Evolutionary conservation across 75 land plant genomes (phyloP).

Genomic region (Gnetum montanum): DNA sequence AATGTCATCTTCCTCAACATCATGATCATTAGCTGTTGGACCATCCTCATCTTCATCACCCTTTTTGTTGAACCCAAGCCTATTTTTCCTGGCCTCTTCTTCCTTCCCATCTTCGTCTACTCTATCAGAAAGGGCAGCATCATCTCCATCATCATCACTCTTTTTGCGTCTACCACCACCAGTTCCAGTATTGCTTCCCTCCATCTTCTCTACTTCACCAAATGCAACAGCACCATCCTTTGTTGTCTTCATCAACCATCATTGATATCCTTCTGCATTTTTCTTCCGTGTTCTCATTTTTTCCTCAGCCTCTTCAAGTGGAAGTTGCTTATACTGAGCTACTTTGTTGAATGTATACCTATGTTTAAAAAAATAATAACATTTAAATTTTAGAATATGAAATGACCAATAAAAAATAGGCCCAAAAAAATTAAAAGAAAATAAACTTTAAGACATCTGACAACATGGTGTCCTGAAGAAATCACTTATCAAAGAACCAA

Average conservation of each 20-base stretch:
- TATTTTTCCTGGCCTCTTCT: constrained; percentile 64
- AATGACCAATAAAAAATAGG: too few species aligned
- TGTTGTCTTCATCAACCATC: constrained; percentile 99
- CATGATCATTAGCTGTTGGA: constrained; percentile 50
- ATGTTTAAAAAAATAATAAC: neutral
- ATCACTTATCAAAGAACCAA: neutral
- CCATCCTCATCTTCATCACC: constrained; percentile 79
- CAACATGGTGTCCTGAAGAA: neutral
- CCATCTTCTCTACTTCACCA: constrained; percentile 65
- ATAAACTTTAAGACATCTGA: neutral
- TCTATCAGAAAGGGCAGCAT: constrained; percentile 41
- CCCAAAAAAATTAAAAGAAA: neutral
- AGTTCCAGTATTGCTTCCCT: constrained; percentile 15
- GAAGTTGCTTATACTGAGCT: constrained; percentile 96
- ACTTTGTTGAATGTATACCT: constrained; percentile 96
- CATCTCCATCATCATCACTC: constrained; percentile 56
- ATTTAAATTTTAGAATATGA: too few species aligned
- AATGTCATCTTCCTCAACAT: constrained; percentile 80
- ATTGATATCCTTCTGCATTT: constrained; percentile 89
- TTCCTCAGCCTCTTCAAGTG: constrained; percentile 98
- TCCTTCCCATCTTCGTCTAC: constrained; percentile 92
- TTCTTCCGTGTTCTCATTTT: constrained; percentile 89
- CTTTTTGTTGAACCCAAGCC: constrained; percentile 65
- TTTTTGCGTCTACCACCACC: constrained; percentile 34
- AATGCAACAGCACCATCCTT: constrained; percentile 85